Base-by-base conservation (phyloP, 208 protist species). In the Trypanosoma boissoni region DNA sequence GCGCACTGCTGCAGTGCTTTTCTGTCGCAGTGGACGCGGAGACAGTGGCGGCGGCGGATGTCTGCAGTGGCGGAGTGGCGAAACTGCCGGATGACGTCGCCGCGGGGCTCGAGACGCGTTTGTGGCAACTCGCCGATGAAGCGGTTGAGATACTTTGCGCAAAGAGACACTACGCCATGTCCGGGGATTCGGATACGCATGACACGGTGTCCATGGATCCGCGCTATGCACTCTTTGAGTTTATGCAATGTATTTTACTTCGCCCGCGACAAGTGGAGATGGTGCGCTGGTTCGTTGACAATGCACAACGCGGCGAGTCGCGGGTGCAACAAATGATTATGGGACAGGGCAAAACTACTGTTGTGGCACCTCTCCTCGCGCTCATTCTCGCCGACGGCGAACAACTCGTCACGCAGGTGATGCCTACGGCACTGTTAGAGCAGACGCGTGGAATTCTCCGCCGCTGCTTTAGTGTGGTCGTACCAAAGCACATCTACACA, bases 321-420 rank as follows among this genome's bases (percentile, higher is more conserved):
- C 88, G 90, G 18, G 92, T 97, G 48, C 88, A 96, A 74, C 92
- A 98, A 73, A 94, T 98, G 89, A 96, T 98, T 61, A 98, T 98
- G 96, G 96, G 96, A 20, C 80, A 96, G 37, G 96, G 96, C 56
- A 98, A 98, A 76, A 98, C 96, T 10, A 97, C 90, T 2, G 94
- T 98, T 0, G 85, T 98, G 18, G 86, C 74, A 0, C 96, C 96
- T 5, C 62, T 98, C 53, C 80, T 98, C 23, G 86, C 88, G 18
- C 81, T 98, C 18, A 95, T 97, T 36, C 86, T 98, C 37, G 89
- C 89, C 21, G 92, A 98, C 65, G 92, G 91, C n/a, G 59, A 80
- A 58, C 74, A 78, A 57, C 83, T 98, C n/a, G 88, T 97, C 18
- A 86, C 75, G 12, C 92, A 97, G 62, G 91, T 96, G 42, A 91